Evolutionary conservation across 768 basidiomycete genomes (phyloP), one percentile per base, ranked within the genome.

Genomic region (Auricularia auricula-judae): DNA sequence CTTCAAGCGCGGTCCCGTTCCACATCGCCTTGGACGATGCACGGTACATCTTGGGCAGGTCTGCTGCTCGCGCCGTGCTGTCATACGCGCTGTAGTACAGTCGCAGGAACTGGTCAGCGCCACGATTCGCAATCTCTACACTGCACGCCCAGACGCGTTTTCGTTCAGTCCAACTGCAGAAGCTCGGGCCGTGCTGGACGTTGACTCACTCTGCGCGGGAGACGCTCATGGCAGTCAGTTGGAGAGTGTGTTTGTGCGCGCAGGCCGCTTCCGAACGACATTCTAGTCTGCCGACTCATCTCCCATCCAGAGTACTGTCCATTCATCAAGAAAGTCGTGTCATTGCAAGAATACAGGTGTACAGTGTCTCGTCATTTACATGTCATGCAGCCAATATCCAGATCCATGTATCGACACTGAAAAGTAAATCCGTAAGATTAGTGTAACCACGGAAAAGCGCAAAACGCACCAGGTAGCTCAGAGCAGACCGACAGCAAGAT

Each of bases 51-150:
- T 88, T 86, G 62, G 89, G 88, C 10, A 93, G 75, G 71, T 91
- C 88, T 62, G 85, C 82, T 29, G 84, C 80, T 51, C 91, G 86
- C n/a, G 86, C 84, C 63, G 83, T 74, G 3, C 90, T 89, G 76
- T 93, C 91, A 75, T 92, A 92, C 0, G 89, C 83, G 47, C 83
- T 77, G 73, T 93, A 93, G 73, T 89, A 93, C 36, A 93, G 80
- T 65, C 87, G 86, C 58, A 87, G 87, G 73, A 93, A 93, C 68
- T 86, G 81, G 70, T 91, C 88, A 53, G 91, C 91, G 16, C 91
- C 90, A 56, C 89, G 80, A 21, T 88, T 89, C 47, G 89, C 88
- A 67, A 93, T 89, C 74, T 91, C 89, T 72, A 93, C 87, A 70
- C 91, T 93, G 73, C 35, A n/a, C 18, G 4, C 39, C 8, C 7